Percentiles rank a stretch among this genome's conserved stretches.
phyloP scores from a whole-genome alignment of 1,284 basidiomycete species.

The Ustilago curta region DNA sequence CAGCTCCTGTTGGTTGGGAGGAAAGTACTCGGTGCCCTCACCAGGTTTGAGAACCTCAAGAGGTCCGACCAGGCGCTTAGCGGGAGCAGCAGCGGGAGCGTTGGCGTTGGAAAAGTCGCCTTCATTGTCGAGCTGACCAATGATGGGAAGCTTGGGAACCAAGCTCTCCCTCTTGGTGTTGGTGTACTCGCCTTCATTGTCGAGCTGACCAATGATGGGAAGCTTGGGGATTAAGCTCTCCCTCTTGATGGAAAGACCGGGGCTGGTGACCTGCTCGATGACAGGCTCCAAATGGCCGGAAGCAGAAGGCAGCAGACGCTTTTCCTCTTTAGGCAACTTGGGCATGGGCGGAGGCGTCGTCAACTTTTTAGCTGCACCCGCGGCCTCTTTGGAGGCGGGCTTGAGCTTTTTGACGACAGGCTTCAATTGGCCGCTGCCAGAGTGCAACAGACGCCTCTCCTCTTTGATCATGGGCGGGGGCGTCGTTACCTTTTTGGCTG shows the following conservation, averaged over 20 bases:
- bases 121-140: too few relatives aligned
- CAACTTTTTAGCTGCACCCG: slow-evolving; percentile 35
- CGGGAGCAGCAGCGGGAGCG: slow-evolving; percentile 1
- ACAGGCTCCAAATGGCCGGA: slow-evolving; percentile 20
- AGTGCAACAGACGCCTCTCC: slow-evolving; percentile 26
- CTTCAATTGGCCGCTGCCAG: slow-evolving; percentile 4
- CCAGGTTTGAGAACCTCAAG: slow-evolving; percentile 23
- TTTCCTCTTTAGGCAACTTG: slow-evolving; percentile 8
- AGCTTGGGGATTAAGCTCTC: slow-evolving; percentile 18
- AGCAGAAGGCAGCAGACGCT: slow-evolving; percentile 22
- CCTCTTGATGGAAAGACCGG: slow-evolving; percentile 24
- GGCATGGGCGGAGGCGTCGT: slow-evolving; percentile 36
- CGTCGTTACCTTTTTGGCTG: slow-evolving; percentile 40
- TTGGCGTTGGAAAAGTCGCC: too few relatives aligned
- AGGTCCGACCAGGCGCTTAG: slow-evolving; percentile 27
- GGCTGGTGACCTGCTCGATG: slow-evolving; percentile 27
- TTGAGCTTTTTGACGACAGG: slow-evolving; percentile 36
- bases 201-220: too few relatives aligned
- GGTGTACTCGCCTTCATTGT: too few relatives aligned
- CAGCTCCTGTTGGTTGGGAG: slow-evolving; percentile 30
- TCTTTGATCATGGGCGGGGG: slow-evolving; percentile 29
- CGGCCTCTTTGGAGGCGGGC: slow-evolving; percentile 32
- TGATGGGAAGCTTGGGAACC: too few relatives aligned
- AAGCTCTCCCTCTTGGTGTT: slow-evolving; percentile 24
- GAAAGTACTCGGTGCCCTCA: slow-evolving; percentile 20